A percentile compares a stretch with the other conserved stretches of the same genome.
Conservation (phyloP, 257 asterid species). For the Fraxinus quadrangulata region DNA sequence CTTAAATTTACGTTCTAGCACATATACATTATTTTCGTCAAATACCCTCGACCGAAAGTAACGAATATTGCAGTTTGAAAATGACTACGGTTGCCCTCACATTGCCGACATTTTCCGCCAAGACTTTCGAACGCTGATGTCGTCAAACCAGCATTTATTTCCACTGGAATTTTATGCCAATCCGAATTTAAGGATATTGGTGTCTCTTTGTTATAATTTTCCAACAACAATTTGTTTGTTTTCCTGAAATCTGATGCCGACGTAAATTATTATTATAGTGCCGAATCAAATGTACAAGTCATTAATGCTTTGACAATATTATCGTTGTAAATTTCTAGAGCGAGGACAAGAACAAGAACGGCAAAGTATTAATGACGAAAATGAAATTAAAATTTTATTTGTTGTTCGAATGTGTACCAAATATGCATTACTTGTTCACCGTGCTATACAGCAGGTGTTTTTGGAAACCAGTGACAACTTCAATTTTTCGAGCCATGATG, state of each 20-base stretch:
- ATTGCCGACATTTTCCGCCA: not conserved
- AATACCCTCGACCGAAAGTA: not conserved
- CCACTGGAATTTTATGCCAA: not conserved
- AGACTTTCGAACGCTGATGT: not conserved
- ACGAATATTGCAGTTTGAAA: not conserved
- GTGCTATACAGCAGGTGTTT: too few species aligned
- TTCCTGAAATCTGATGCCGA: not conserved
- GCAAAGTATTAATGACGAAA: too few species aligned
- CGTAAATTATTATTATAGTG: not conserved
- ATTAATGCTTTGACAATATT: too few species aligned
- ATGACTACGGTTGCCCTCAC: not conserved
- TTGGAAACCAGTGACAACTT: too few species aligned
- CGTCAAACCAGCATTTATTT: not conserved
- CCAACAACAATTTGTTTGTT: not conserved
- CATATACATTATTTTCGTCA: not conserved
- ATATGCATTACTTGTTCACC: too few species aligned
- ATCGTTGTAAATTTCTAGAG: too few species aligned
- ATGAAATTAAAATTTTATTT: too few species aligned
- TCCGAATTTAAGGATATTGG: not conserved
- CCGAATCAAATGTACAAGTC: too few species aligned
- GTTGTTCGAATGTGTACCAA: too few species aligned
- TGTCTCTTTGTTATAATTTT: not conserved
- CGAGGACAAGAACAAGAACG: too few species aligned
- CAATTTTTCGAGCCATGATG: too few species aligned
- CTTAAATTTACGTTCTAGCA: too few species aligned